These are phyloP conservation scores for Lasiosphaeria ovina DNA, from an alignment of 495 filamentous ascomycete species.

Conservation along the genomic window DNA sequence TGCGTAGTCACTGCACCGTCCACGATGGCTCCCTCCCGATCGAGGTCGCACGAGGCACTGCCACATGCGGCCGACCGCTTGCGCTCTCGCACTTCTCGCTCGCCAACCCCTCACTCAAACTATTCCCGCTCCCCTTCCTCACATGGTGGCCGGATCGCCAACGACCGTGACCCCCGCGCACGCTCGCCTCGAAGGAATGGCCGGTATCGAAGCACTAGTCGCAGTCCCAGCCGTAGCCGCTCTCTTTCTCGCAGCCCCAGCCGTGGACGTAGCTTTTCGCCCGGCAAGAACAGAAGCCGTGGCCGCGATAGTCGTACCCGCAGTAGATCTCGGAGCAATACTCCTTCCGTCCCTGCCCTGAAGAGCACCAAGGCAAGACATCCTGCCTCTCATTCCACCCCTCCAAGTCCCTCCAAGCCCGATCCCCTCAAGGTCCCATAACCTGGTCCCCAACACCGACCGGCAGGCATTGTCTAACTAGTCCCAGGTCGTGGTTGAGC, in stretches of 20 bases:
- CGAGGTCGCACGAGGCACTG: no score
- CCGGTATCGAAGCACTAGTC: conserved; percentile 18
- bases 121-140: conserved; percentile 23
- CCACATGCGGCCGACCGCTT: no score
- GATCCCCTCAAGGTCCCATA: no score
- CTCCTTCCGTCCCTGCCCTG: conserved; percentile 11
- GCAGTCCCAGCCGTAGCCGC: conserved; percentile 9
- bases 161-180: conserved; percentile 15
- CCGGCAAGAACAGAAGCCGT: conserved; percentile 31
- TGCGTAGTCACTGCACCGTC: no score
- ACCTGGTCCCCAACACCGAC: neutral
- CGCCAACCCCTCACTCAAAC: conserved; percentile 19
- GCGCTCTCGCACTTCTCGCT: conserved; percentile 15
- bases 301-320: conserved; percentile 27
- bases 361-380: conserved; percentile 37
- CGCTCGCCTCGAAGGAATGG: conserved; percentile 33
- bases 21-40: no score
- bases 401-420: neutral
- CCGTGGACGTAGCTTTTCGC: conserved; percentile 4
- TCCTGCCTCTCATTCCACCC: neutral
- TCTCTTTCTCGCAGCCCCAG: neutral
- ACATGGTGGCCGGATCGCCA: conserved; percentile 9
- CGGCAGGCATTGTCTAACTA: conserved; percentile 16
- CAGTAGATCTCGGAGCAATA: conserved; percentile 34
- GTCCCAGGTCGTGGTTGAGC: conserved; percentile 86